phyloP scores from a whole-genome alignment of 148 eudicot species.

The Linanthus parryae region DNA sequence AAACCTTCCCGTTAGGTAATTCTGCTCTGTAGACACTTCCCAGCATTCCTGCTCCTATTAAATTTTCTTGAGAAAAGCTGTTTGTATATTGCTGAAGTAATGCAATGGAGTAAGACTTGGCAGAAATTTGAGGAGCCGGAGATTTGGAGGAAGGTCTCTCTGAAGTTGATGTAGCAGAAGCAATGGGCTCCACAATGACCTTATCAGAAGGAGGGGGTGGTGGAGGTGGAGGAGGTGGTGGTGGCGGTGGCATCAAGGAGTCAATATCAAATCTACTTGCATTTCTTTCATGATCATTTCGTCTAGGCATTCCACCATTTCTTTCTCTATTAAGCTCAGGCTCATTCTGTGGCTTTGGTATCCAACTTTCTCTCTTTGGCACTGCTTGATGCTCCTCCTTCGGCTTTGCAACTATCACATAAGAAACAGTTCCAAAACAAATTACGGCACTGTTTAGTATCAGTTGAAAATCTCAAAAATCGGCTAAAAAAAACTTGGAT shows the following conservation, averaged over 20 bases:
- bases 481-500: no score
- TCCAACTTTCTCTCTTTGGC: slow-evolving; percentile 26
- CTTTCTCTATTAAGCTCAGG: slow-evolving; percentile 37
- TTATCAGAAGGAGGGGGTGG: slow-evolving; percentile 35
- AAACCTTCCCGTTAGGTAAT: slow-evolving; percentile 79
- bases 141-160: slow-evolving; percentile 32
- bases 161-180: slow-evolving; percentile 27
- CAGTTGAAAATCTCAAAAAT: no score
- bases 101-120: slow-evolving; percentile 75
- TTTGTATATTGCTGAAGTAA: slow-evolving; percentile 89
- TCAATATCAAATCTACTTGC: slow-evolving; percentile 61
- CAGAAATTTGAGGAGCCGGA: slow-evolving; percentile 55
- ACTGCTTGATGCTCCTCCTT: slow-evolving; percentile 49
- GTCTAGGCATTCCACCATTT: slow-evolving; percentile 34
- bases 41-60: slow-evolving; percentile 82
- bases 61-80: slow-evolving; percentile 93
- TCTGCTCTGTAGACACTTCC: slow-evolving; percentile 86
- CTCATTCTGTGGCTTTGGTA: slow-evolving; percentile 34
- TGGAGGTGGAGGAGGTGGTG: slow-evolving; percentile 55
- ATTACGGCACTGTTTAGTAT: no score
- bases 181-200: slow-evolving; percentile 49
- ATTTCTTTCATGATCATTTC: slow-evolving; percentile 27
- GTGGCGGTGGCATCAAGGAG: slow-evolving; percentile 42
- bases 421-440: slow-evolving; percentile 45
- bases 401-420: slow-evolving; percentile 32